phyloP scores from a whole-genome alignment of 2,329 filamentous ascomycete genomes.

The Penicillium frequentans region DNA sequence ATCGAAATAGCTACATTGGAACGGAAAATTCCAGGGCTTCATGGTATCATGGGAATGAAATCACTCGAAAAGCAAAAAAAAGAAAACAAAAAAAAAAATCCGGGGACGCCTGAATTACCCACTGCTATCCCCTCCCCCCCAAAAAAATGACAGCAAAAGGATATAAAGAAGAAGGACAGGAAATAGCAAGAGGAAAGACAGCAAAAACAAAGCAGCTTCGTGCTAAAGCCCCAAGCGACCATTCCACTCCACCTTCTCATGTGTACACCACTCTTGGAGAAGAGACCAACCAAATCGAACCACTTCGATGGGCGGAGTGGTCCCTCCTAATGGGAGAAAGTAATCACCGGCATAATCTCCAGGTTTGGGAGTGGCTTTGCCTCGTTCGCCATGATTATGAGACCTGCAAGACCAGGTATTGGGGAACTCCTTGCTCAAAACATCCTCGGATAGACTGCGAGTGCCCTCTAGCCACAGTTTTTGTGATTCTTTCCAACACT shows the following conservation, averaged over 20 bases:
- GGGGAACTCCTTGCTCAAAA: constrained; percentile 44
- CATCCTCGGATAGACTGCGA: constrained; percentile 41
- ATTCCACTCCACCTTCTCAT: constrained; percentile 47
- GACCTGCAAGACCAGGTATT: constrained; percentile 45
- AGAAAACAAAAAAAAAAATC: not conserved
- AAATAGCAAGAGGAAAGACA: not conserved
- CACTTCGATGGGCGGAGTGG: constrained; percentile 45
- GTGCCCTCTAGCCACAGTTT: constrained; percentile 46
- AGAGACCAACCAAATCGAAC: constrained; percentile 47
- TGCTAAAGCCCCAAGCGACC: constrained; percentile 40
- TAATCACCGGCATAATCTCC: constrained; percentile 40
- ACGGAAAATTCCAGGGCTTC: constrained; percentile 18
- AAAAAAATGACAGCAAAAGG: not conserved
- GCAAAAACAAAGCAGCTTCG: not conserved
- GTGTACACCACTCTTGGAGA: constrained; percentile 48
- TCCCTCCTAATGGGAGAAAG: constrained; percentile 45
- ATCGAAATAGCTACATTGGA: constrained; percentile 19
- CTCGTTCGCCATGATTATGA: constrained; percentile 38
- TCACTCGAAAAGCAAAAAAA: constrained; percentile 11
- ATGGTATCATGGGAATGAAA: constrained; percentile 35
- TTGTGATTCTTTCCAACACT: constrained; percentile 44
- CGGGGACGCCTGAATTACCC: constrained; percentile 10
- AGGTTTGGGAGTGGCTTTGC: constrained; percentile 33
- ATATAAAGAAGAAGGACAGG: not conserved
- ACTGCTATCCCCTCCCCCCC: not conserved